A percentile compares a stretch with the other conserved stretches of the same genome.
phyloP scores from a whole-genome alignment of 164 flowering plant genomes.

The Cinnamomum chago region DNA sequence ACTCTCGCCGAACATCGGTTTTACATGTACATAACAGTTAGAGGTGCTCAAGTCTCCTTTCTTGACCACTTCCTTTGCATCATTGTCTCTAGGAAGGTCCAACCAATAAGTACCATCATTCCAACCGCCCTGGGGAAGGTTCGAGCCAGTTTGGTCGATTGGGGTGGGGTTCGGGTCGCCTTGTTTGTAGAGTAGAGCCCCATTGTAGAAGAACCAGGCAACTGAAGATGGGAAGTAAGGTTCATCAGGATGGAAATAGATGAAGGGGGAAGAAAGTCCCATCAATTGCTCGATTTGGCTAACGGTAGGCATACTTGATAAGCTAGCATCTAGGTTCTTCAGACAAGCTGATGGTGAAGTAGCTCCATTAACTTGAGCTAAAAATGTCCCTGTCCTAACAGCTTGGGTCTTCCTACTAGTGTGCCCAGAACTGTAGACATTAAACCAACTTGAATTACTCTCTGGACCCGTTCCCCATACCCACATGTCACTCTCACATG shows the following conservation, averaged over 20 bases:
- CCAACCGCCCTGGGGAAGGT: conserved; percentile 76
- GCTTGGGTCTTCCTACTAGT: conserved; percentile 37
- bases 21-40: conserved; percentile 56
- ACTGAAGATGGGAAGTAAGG: conserved; percentile 67
- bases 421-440: conserved; percentile 43
- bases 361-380: conserved; percentile 21
- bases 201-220: conserved; percentile 67
- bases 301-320: conserved; percentile 50
- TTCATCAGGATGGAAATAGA: conserved; percentile 81
- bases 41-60: conserved; percentile 52
- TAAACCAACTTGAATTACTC: conserved; percentile 21
- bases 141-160: conserved; percentile 57
- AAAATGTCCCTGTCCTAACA: conserved; percentile 56
- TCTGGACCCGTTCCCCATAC: conserved; percentile 38
- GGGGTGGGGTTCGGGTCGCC: conserved; percentile 45
- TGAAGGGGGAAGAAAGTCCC: conserved; percentile 51
- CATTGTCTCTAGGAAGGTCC: conserved; percentile 57
- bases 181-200: conserved; percentile 48
- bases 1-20: conserved; percentile 69
- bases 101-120: conserved; percentile 76
- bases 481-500: conserved; percentile 37
- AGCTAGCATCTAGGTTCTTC: conserved; percentile 31
- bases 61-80: conserved; percentile 42
- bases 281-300: conserved; percentile 46
- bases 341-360: conserved; percentile 41